Evolutionary conservation across 2,329 filamentous ascomycete genomes (phyloP), one percentile per base, ranked within the genome.

Genomic region (Diaporthe eres): DNA sequence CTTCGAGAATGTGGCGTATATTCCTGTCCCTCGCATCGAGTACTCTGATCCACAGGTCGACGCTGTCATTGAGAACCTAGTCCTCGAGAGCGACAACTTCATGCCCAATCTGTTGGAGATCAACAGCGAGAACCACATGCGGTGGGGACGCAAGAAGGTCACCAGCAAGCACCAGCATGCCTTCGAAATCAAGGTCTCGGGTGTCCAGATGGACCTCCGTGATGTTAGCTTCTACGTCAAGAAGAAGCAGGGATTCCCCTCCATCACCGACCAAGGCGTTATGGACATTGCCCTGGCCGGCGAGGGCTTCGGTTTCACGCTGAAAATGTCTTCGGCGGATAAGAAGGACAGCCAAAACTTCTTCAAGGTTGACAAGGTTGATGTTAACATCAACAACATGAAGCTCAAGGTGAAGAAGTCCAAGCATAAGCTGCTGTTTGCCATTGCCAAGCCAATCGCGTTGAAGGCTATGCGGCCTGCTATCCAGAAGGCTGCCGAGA

Each of bases 221-320:
- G 95, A 98, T 82, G 95, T 99, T 77, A 95, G 94, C 84, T 98
- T 96, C 89, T 96, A 98, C 85, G 89, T 99, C 86, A 97, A 97
- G 87, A 94, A 93, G 86, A 98, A 99, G 91, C 88, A 95, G 81
- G 96, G 97, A 12, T 98, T 98, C 88, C 96, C 96, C 4, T 90
- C 92, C 19, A 88, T 98, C 83, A 95, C 92, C 25, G 97, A 99
- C 83, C 94, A 91, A 61, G 97, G 97, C 87, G 89, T 98, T 44
- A 92, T 94, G 86, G 96, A 98, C 82, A 92, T 99, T 80, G 91
- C 95, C 82, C 90, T 99, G 73, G 94, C 94, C 37, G 97, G 96
- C 44, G 91, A 94, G 58, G 97, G 97, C 49, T 93, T 99, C 83
- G 94, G 93, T 81, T 98, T 98, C 90, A 96, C 95, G 85, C 92